Percentiles rank a stretch among this genome's conserved stretches.
Evolutionary conservation across 75 land plant genomes (phyloP).

Genomic region (Larix kaempferi): DNA sequence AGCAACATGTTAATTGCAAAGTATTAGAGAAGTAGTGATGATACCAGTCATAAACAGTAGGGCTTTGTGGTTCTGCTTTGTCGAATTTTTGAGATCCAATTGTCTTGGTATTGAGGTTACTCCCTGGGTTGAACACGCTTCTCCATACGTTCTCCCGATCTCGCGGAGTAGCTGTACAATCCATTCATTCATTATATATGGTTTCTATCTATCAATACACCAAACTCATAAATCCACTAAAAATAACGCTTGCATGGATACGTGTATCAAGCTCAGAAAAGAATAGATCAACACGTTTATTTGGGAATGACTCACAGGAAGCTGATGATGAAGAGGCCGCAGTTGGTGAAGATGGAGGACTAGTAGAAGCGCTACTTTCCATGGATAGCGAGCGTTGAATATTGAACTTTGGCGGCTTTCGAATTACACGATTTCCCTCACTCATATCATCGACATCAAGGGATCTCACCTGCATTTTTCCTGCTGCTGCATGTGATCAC

Average conservation of each 20-base stretch:
- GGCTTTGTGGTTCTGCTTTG: conserved; percentile 29
- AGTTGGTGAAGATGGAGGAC: neutral
- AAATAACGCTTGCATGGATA: too few relatives aligned
- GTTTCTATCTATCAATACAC: too few relatives aligned
- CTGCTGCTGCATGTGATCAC: too few relatives aligned
- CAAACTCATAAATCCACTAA: too few relatives aligned
- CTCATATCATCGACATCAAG: too few relatives aligned
- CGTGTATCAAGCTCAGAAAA: neutral
- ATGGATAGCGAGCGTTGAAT: neutral
- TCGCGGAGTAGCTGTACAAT: conserved; percentile 15
- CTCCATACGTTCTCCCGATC: conserved; percentile 78
- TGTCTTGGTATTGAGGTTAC: conserved; percentile 57
- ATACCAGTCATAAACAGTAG: conserved; percentile 9
- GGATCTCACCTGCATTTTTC: too few relatives aligned
- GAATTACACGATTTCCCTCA: too few relatives aligned
- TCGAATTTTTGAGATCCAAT: conserved; percentile 68
- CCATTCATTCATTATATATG: neutral
- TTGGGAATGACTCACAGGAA: neutral
- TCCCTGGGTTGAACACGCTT: conserved; percentile 88
- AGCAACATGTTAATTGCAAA: neutral
- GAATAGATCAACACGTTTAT: neutral
- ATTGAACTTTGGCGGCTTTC: too few relatives aligned
- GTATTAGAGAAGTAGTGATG: neutral
- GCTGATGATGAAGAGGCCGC: neutral
- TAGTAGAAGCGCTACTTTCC: neutral